These are phyloP conservation scores for Leccinum angustisporum DNA, from an alignment of 1,284 basidiomycete species.

Conservation along the genomic window DNA sequence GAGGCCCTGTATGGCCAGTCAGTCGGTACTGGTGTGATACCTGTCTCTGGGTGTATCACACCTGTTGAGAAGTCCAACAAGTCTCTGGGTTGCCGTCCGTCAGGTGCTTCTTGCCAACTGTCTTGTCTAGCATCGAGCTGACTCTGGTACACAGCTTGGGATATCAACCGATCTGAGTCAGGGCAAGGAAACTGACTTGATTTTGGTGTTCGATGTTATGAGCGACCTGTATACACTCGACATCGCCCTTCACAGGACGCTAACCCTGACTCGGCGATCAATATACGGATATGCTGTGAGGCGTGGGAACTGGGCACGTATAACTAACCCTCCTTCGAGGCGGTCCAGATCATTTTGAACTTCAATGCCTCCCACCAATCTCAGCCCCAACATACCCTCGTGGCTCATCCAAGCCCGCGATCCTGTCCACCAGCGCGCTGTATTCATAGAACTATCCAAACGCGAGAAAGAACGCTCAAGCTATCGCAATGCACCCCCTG, in stretches of 20 bases:
- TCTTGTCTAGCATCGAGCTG: conserved; percentile 81
- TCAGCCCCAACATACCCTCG: conserved; percentile 7
- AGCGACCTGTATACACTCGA: conserved; percentile 19
- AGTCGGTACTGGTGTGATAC: conserved; percentile 9
- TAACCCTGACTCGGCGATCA: not conserved
- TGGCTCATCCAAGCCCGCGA: conserved; percentile 23
- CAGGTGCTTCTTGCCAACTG: conserved; percentile 68
- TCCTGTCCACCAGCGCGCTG: conserved; percentile 9
- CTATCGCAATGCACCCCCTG: conserved; percentile 17
- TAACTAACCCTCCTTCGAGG: not conserved
- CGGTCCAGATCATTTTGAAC: not conserved
- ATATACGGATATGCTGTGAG: not conserved
- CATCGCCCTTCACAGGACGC: conserved; percentile 13
- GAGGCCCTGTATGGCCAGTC: conserved; percentile 49
- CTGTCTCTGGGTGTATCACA: conserved; percentile 26
- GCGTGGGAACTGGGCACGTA: not conserved
- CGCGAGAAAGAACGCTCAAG: conserved; percentile 28
- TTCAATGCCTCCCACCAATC: not conserved
- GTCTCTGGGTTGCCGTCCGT: conserved; percentile 73
- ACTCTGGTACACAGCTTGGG: conserved; percentile 48
- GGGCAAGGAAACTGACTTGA: conserved; percentile 43
- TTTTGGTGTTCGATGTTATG: conserved; percentile 40
- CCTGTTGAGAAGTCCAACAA: conserved; percentile 83
- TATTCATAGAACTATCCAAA: conserved; percentile 20
- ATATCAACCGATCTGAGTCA: conserved; percentile 7